Conservation (phyloP, 345 rosid genomes). For the Citrus mangshanensis region DNA sequence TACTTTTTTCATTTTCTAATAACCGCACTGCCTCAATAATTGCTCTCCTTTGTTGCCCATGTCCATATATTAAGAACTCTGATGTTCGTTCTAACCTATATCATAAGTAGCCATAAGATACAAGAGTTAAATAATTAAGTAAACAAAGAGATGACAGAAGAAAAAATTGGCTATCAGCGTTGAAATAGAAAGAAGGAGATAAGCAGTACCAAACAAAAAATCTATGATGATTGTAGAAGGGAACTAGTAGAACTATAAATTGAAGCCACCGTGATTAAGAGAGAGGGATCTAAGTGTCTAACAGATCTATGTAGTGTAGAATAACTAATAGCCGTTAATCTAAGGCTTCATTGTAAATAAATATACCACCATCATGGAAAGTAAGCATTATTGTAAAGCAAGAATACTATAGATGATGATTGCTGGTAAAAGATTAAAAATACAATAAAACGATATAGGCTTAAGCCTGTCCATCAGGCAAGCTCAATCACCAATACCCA, state of each 20-base stretch:
- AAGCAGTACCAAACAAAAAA: neutral
- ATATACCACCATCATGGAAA: neutral
- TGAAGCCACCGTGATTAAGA: neutral
- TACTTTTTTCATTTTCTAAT: constrained; percentile 54
- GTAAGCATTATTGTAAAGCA: neutral
- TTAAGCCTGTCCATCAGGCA: neutral
- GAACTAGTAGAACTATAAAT: neutral
- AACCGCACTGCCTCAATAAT: constrained; percentile 85
- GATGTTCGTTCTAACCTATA: constrained; percentile 76
- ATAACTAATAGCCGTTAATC: neutral
- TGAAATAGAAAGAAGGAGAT: neutral
- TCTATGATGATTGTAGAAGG: neutral
- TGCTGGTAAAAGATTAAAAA: neutral
- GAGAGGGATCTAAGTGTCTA: neutral
- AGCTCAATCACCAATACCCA: neutral
- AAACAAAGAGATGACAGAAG: constrained; percentile 3
- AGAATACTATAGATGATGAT: neutral
- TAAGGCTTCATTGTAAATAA: neutral
- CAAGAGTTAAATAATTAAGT: constrained; percentile 4
- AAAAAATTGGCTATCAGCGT: neutral
- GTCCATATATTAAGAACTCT: constrained; percentile 85
- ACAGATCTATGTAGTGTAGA: neutral
- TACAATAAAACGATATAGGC: neutral
- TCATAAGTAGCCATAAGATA: constrained; percentile 17
- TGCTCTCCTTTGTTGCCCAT: constrained; percentile 94